Base-by-base conservation (phyloP, 768 basidiomycete species). In the Leccinum disarticulatum region DNA sequence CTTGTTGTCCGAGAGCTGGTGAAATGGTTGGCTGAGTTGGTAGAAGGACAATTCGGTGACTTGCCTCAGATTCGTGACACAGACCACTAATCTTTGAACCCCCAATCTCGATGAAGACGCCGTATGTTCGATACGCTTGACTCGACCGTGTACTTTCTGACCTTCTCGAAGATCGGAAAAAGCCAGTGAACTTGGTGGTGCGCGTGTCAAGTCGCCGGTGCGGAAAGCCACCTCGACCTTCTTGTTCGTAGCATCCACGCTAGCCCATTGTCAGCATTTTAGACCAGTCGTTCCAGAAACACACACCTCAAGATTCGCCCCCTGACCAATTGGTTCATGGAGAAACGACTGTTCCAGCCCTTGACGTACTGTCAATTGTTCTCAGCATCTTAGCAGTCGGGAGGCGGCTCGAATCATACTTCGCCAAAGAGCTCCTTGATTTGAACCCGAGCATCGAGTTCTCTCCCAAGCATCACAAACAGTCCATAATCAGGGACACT, bases 341-440 rank as follows among this genome's bases (percentile, higher is more conserved):
- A 75, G 73, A 98, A 98, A 19, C 81, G 83, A 28, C 81, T 77
- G 76, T 95, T 90, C 96, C 96, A 99, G 43, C 98, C 95, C 74
- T 98, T 97, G 67, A 98, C 84, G 74, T 84, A 98, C 93, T 97
- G 65, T 46, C 25, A 22, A 61, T 49, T 41, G 9, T 48, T 47
- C 61, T 66, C 38, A 72, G 64, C 15, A 56, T 41, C 30, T 52
- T 3, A 13, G 19, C 11, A 8, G 3, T 19, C 14, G 10, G 1
- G 17, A 57, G 55, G 28, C 28, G 56, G 11, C n/a, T 59, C 30
- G 55, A 17, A 22, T 22, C 60, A 64, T 66, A 84, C 85, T 66
- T 95, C 93, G 68, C 96, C 92, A 70, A 96, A 97, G 5, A 96
- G 81, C 74, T 97, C 93, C 68, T 83, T 87, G 70, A 98, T 98